These are phyloP conservation scores for Zygosaccharomyces bisporus DNA, from an alignment of 805 yeast genomes.

Conservation along the genomic window DNA sequence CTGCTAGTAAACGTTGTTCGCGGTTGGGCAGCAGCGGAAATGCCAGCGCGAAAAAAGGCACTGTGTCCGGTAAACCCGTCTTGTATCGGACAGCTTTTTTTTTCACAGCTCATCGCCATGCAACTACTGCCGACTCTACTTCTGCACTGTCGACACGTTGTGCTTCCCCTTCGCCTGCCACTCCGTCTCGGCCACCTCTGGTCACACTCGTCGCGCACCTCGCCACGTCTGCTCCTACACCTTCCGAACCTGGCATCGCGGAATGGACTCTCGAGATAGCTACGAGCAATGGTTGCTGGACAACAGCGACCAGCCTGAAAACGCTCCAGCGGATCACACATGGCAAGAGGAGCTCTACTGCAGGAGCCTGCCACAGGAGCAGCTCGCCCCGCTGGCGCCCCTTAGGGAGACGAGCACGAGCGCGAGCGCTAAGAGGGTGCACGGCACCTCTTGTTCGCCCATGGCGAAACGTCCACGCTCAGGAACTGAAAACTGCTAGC, in stretches of 20 bases:
- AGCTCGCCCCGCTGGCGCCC: constrained; percentile 2
- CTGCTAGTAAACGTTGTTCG: too few species aligned
- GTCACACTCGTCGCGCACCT: too few species aligned
- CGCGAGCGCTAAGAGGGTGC: background rate
- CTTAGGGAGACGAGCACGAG: background rate
- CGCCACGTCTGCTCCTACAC: background rate
- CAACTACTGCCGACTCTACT: too few species aligned
- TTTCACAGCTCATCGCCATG: too few species aligned
- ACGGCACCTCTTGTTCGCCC: background rate
- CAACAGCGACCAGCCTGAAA: background rate
- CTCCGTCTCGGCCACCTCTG: too few species aligned
- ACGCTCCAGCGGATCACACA: constrained; percentile 3
- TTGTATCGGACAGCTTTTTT: too few species aligned
- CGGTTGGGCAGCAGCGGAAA: too few species aligned
- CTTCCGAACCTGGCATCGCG: background rate
- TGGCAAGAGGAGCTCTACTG: constrained; percentile 10
- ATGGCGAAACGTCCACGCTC: constrained; percentile 3
- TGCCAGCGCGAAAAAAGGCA: too few species aligned
- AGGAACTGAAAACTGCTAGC: background rate
- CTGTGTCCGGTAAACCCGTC: too few species aligned
- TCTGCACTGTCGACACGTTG: too few species aligned
- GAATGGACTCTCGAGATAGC: constrained; percentile 6
- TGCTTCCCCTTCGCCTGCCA: too few species aligned
- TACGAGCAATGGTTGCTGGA: constrained; percentile 15
- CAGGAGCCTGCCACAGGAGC: constrained; percentile 13